Evolutionary conservation across 306 rosid species (phyloP).

Genomic region (Vicia faba): DNA sequence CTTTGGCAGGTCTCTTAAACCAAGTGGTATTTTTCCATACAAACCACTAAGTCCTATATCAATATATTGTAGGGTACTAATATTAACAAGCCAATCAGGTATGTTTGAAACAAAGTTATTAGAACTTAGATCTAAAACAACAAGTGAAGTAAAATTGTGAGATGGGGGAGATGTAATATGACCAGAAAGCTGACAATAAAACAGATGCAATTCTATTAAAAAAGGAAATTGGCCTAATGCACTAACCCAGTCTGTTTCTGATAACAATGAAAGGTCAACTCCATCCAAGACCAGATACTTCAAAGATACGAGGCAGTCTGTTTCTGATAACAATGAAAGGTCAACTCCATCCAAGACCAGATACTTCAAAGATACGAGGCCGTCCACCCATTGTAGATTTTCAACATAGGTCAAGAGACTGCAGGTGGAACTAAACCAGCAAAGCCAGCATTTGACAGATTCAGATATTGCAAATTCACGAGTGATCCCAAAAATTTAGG

Average conservation of each 20-base stretch:
- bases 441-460: constrained; percentile 51
- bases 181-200: not conserved
- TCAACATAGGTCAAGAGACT: constrained; percentile 45
- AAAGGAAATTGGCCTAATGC: constrained; percentile 33
- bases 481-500: constrained; percentile 44
- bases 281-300: constrained; percentile 46
- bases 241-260: constrained; percentile 36
- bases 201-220: constrained; percentile 47
- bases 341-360: constrained; percentile 45
- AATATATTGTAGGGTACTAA: constrained; percentile 41
- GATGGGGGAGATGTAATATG: constrained; percentile 29
- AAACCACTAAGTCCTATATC: constrained; percentile 11
- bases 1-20: constrained; percentile 40
- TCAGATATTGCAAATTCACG: constrained; percentile 46
- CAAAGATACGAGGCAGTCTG: no score
- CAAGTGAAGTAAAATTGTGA: constrained; percentile 49
- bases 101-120: constrained; percentile 42
- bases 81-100: constrained; percentile 51
- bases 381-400: constrained; percentile 42
- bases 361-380: constrained; percentile 44
- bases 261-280: constrained; percentile 40
- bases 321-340: constrained; percentile 34
- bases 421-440: constrained; percentile 41
- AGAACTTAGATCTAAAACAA: constrained; percentile 30
- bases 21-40: constrained; percentile 55